Evolutionary conservation across 148 eudicot species (phyloP).

Genomic region (Diospyros lotus): DNA sequence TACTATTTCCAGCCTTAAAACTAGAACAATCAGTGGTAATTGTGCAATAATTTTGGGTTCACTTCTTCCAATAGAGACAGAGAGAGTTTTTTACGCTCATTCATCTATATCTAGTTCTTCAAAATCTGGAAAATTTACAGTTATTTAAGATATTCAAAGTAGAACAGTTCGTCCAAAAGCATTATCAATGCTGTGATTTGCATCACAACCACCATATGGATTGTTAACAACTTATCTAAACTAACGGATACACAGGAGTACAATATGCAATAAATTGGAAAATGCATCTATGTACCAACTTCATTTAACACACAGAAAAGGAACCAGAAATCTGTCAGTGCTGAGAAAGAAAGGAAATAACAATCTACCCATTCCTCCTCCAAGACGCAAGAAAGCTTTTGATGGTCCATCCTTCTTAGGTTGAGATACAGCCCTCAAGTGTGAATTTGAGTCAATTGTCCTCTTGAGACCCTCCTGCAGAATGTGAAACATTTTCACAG

Average conservation of each 20-base stretch:
- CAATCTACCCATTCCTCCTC: constrained; percentile 60
- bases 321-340: background rate
- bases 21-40: no score
- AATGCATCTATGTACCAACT: background rate
- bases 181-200: background rate
- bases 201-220: background rate
- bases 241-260: background rate
- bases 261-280: background rate
- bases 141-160: no score
- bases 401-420: constrained; percentile 67
- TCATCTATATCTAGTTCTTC: no score
- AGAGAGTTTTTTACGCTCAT: no score
- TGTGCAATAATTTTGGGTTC: no score
- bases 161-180: no score
- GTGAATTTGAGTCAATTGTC: constrained; percentile 91
- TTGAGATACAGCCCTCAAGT: constrained; percentile 65
- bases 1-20: no score
- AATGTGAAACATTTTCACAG: constrained; percentile 4
- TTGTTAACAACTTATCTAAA: no score
- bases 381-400: constrained; percentile 62
- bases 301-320: background rate
- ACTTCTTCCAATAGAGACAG: no score
- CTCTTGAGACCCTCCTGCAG: constrained; percentile 85
- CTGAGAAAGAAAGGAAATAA: constrained; percentile 13
- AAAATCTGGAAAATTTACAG: no score